Conservation (phyloP, 345 rosid genomes). For the Brassica incana region DNA sequence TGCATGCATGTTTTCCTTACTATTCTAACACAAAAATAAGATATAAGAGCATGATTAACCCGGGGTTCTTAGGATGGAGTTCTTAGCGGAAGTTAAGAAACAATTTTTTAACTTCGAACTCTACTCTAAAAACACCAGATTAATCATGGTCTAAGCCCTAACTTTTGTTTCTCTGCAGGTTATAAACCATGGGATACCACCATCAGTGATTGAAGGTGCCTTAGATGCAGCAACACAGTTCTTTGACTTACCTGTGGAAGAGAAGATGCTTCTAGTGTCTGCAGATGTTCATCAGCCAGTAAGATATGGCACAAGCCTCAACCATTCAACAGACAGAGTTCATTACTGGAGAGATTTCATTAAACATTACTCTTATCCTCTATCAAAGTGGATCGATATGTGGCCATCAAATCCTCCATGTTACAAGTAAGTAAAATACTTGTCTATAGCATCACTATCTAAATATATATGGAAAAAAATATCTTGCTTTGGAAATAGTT, state of each 20-base stretch:
- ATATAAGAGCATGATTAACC: background rate
- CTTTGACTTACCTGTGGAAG: conserved; percentile 58
- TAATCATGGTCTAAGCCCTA: background rate
- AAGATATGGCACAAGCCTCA: conserved; percentile 64
- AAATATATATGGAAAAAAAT: background rate
- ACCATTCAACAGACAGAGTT: conserved; percentile 52
- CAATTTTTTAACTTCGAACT: too few species aligned
- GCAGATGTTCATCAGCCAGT: conserved; percentile 53
- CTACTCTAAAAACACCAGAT: too few species aligned
- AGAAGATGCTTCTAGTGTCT: conserved; percentile 51
- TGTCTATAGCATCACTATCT: background rate
- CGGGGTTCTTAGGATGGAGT: too few species aligned
- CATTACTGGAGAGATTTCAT: conserved; percentile 70
- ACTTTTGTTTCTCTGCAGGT: conserved; percentile 41
- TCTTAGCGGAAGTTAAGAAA: too few species aligned
- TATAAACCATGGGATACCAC: conserved; percentile 53
- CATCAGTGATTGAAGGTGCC: conserved; percentile 43
- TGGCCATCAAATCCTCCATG: conserved; percentile 69
- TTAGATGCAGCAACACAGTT: conserved; percentile 49
- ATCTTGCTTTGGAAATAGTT: background rate
- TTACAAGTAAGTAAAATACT: conserved; percentile 47
- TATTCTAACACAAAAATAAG: background rate
- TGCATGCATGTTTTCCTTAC: conserved; percentile 28
- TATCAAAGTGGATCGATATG: conserved; percentile 56
- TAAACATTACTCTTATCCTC: conserved; percentile 62